These are phyloP conservation scores for Anisogramma anomala DNA, from an alignment of 2,329 filamentous ascomycete genomes.

Conservation along the genomic window DNA sequence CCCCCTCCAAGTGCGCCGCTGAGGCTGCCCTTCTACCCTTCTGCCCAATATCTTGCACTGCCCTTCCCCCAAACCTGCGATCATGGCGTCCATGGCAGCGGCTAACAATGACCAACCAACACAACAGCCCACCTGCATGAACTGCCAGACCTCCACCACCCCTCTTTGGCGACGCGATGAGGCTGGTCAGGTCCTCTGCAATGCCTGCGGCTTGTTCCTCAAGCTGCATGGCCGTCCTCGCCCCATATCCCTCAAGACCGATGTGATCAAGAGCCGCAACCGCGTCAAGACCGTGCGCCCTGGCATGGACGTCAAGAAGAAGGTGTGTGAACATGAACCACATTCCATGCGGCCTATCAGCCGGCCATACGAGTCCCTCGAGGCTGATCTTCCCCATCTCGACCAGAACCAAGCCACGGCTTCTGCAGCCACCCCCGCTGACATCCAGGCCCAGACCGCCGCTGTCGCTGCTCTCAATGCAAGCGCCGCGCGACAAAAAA, in stretches of 20 bases:
- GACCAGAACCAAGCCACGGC: constrained; percentile 28
- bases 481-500: constrained; percentile 50
- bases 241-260: constrained; percentile 93
- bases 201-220: constrained; percentile 93
- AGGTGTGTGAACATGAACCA: too few relatives aligned
- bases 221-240: constrained; percentile 90
- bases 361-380: background rate
- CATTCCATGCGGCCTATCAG: too few relatives aligned
- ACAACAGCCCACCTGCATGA: constrained; percentile 88
- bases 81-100: constrained; percentile 38
- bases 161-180: constrained; percentile 97
- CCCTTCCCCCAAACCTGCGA: constrained; percentile 16
- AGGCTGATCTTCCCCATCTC: constrained; percentile 9
- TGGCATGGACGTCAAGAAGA: constrained; percentile 70
- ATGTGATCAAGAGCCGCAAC: constrained; percentile 99
- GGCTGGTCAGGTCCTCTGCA: constrained; percentile 89
- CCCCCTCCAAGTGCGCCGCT: background rate
- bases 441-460: constrained; percentile 33
- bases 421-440: constrained; percentile 48
- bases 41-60: background rate
- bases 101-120: constrained; percentile 46
- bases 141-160: constrained; percentile 90
- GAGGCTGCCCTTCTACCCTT: background rate
- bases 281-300: constrained; percentile 79
- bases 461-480: constrained; percentile 43